Conservation (phyloP, 306 rosid genomes). For the Vigna radiata region DNA sequence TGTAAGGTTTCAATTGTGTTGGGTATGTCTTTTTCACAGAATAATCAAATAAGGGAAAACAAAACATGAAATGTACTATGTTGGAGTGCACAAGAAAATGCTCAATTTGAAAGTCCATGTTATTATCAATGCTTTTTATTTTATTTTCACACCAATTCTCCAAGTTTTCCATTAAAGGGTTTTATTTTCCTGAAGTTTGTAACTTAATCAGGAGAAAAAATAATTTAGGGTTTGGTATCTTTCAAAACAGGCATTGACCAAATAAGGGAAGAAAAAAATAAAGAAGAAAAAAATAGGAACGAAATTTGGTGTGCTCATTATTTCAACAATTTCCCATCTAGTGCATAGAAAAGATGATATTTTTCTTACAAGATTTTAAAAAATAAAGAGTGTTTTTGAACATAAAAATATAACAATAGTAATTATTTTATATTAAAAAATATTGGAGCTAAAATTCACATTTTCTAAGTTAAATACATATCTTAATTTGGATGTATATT, state of each 20-base stretch:
- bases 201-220: constrained; percentile 18
- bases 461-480: too few species aligned
- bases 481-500: not conserved
- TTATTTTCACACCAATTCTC: not conserved
- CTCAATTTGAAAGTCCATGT: not conserved
- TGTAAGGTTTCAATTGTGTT: not conserved
- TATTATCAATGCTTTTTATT: not conserved
- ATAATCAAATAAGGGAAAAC: constrained; percentile 9
- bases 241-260: not conserved
- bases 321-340: too few species aligned
- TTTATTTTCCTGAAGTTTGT: not conserved
- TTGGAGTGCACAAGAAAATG: not conserved
- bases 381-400: too few species aligned
- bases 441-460: too few species aligned
- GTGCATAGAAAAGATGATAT: too few species aligned
- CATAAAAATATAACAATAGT: too few species aligned
- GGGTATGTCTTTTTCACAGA: not conserved
- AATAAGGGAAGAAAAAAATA: too few species aligned
- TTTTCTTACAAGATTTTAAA: too few species aligned
- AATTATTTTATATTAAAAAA: too few species aligned
- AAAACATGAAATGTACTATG: not conserved
- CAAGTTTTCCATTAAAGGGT: not conserved
- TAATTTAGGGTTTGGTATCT: not conserved
- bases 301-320: too few species aligned
- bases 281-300: too few species aligned